Conservation (phyloP, 768 basidiomycete species). For the Suillus luteus region DNA sequence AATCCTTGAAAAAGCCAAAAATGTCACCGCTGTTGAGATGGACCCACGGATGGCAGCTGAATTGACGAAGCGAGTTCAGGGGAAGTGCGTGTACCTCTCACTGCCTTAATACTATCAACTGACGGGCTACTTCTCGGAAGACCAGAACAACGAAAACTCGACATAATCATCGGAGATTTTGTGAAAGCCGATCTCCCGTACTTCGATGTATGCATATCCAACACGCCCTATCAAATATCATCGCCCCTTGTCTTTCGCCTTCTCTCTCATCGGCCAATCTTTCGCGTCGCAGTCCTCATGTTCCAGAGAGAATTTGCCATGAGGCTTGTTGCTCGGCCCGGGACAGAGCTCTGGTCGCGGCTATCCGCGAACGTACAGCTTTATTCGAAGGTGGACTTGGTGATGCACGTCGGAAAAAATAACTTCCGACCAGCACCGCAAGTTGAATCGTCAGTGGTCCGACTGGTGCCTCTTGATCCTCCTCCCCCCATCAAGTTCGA, state of each 20-base stretch:
- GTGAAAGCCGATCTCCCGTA: conserved; percentile 98
- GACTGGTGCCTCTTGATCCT: conserved; percentile 89
- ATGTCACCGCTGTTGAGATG: conserved; percentile 94
- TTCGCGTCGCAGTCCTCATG: conserved; percentile 96
- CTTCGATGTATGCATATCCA: conserved; percentile 99
- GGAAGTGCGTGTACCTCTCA: conserved; percentile 70
- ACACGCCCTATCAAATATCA: conserved; percentile 99
- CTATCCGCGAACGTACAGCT: conserved; percentile 96
- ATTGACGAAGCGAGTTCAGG: conserved; percentile 94
- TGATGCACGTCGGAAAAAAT: conserved; percentile 96
- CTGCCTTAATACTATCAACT: not conserved
- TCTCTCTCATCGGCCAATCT: conserved; percentile 92
- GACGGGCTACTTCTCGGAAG: conserved; percentile 41
- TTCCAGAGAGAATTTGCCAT: conserved; percentile 99
- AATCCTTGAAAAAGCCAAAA: conserved; percentile 91
- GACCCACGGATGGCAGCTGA: conserved; percentile 99
- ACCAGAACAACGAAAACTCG: conserved; percentile 93
- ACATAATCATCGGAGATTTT: conserved; percentile 96
- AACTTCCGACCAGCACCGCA: conserved; percentile 96
- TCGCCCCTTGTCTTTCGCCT: conserved; percentile 97
- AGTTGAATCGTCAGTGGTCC: conserved; percentile 91
- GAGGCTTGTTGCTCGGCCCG: conserved; percentile 84
- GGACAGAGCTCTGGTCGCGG: conserved; percentile 87
- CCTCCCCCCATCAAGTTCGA: conserved; percentile 96
- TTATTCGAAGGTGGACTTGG: conserved; percentile 93